Evolutionary conservation across 805 yeast species (phyloP).

Genomic region (Kuraishia hungarica): DNA sequence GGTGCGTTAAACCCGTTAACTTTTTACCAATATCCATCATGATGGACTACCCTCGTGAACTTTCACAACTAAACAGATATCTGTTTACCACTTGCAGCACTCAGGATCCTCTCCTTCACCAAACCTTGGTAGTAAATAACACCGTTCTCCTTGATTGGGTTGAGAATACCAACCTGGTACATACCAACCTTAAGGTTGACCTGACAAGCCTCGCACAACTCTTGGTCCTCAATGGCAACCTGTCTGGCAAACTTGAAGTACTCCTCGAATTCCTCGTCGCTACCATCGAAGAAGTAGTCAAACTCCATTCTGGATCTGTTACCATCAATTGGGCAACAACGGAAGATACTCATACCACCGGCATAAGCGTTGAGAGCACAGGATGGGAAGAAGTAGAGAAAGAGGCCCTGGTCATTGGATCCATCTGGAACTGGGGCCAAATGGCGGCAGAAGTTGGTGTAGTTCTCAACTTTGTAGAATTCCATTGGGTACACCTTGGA

Average conservation of each 20-base stretch:
- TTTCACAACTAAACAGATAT: not conserved
- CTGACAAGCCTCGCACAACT: conserved; percentile 22
- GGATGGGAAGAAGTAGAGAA: conserved; percentile 20
- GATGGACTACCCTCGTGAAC: not conserved
- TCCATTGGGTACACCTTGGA: conserved; percentile 18
- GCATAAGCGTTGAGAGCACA: conserved; percentile 18
- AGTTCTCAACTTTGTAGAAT: conserved; percentile 16
- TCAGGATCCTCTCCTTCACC: conserved; percentile 14
- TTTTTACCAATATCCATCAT: not conserved
- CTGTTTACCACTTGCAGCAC: not conserved
- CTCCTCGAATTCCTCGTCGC: conserved; percentile 17
- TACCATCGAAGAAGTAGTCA: conserved; percentile 19
- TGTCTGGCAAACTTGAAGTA: conserved; percentile 22
- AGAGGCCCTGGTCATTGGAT: conserved; percentile 12
- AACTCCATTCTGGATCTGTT: conserved; percentile 20
- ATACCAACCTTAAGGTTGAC: conserved; percentile 15
- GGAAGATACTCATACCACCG: conserved; percentile 21
- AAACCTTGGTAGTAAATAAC: conserved; percentile 17
- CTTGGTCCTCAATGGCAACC: conserved; percentile 21
- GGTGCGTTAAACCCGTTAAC: not conserved
- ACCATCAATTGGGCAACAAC: conserved; percentile 19
- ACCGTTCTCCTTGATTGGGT: conserved; percentile 19
- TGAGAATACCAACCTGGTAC: conserved; percentile 17
- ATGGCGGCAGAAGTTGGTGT: conserved; percentile 19
- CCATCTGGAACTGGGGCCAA: conserved; percentile 9